A percentile compares a stretch with the other conserved stretches of the same genome.
These are phyloP conservation scores for sweet orange (Citrus sinensis) DNA, from an alignment of 345 rosid genomes.

Conservation along the genomic window DNA sequence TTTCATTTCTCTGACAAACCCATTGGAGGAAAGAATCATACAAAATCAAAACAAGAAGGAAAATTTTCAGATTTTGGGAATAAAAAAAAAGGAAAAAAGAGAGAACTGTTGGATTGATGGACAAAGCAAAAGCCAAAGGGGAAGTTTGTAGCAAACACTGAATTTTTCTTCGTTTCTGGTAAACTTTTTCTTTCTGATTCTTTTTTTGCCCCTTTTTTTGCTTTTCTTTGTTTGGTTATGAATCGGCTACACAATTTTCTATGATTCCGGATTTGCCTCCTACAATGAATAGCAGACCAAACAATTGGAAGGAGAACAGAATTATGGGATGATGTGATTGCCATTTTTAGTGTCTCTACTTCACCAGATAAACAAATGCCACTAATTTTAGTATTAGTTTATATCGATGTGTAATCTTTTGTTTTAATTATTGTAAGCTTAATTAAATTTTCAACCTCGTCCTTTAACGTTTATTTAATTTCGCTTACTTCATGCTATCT, in stretches of 20 bases:
- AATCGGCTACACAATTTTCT: slow-evolving; percentile 21
- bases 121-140: slow-evolving; percentile 20
- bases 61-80: not conserved
- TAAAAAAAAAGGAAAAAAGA: not conserved
- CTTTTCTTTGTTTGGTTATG: slow-evolving; percentile 27
- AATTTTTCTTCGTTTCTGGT: slow-evolving; percentile 28
- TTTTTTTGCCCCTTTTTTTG: not conserved
- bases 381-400: slow-evolving; percentile 7
- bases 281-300: slow-evolving; percentile 55
- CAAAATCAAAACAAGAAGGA: slow-evolving; percentile 1
- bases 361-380: not conserved
- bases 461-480: not conserved
- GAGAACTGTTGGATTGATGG: slow-evolving; percentile 17
- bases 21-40: not conserved
- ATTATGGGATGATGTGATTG: slow-evolving; percentile 15
- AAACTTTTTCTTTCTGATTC: not conserved
- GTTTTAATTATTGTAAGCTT: not conserved
- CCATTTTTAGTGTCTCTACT: slow-evolving; percentile 36
- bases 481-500: not conserved
- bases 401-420: not conserved
- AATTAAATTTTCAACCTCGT: not conserved
- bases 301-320: slow-evolving; percentile 56
- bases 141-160: slow-evolving; percentile 12
- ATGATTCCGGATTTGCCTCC: slow-evolving; percentile 58
- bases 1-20: not conserved